Percentiles rank a stretch among this genome's conserved stretches.
These are phyloP conservation scores for Penicillium crystallinum DNA, from an alignment of 495 filamentous ascomycete genomes.

Conservation along the genomic window DNA sequence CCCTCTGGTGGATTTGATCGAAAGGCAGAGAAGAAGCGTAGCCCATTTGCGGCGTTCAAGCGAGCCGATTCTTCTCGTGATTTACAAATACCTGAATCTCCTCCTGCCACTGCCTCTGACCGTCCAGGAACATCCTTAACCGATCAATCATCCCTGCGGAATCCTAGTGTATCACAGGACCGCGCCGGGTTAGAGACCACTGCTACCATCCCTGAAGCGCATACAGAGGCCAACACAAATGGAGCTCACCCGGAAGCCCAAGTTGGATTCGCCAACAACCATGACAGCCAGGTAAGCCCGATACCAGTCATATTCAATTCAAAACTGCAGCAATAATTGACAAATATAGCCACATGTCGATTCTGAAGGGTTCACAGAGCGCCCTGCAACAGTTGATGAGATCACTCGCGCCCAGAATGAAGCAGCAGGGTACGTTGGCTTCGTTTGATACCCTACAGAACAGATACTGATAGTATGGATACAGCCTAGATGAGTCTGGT, in stretches of 20 bases:
- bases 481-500: constrained; percentile 59
- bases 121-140: constrained; percentile 37
- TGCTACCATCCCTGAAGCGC: constrained; percentile 19
- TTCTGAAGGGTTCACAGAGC: constrained; percentile 63
- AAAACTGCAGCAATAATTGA: background rate
- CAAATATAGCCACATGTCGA: constrained; percentile 44
- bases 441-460: background rate
- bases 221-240: constrained; percentile 25
- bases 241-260: constrained; percentile 21
- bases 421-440: constrained; percentile 52
- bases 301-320: background rate
- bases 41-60: constrained; percentile 51
- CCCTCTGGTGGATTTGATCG: constrained; percentile 33
- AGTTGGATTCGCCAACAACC: constrained; percentile 16
- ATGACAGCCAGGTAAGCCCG: constrained; percentile 24
- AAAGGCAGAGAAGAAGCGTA: constrained; percentile 47
- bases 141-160: constrained; percentile 29
- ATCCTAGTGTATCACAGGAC: constrained; percentile 30
- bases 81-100: constrained; percentile 39
- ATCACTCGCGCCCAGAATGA: constrained; percentile 80
- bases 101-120: constrained; percentile 24
- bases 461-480: constrained; percentile 19
- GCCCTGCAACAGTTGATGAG: constrained; percentile 63
- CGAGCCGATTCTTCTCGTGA: constrained; percentile 38
- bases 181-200: constrained; percentile 16